Percentiles rank a stretch among this genome's conserved stretches.
Conservation (phyloP, 2,329 filamentous ascomycete species). For the Curvularia sp. region DNA sequence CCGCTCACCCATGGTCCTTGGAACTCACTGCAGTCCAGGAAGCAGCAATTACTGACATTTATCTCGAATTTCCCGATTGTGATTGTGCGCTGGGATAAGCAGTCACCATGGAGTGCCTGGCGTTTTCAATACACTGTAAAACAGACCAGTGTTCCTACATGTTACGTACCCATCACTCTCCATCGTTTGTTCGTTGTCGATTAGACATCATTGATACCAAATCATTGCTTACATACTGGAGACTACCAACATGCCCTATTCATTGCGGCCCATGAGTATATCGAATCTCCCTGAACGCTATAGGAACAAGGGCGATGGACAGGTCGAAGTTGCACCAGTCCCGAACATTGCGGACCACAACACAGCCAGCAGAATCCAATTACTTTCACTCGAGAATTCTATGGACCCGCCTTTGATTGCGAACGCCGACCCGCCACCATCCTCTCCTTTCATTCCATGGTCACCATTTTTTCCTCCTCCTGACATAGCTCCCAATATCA, state of each 20-base stretch:
- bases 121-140: neutral
- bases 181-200: neutral
- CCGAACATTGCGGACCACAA: neutral
- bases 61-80: constrained; percentile 1
- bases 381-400: neutral
- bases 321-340: neutral
- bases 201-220: neutral
- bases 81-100: neutral
- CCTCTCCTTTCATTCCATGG: neutral
- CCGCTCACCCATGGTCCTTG: neutral
- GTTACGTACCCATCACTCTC: neutral
- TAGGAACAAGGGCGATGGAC: neutral
- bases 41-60: constrained; percentile 2
- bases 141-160: neutral
- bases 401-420: neutral
- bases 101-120: neutral
- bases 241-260: constrained; percentile 6
- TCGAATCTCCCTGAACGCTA: constrained; percentile 9
- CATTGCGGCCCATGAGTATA: constrained; percentile 6
- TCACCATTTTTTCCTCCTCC: neutral
- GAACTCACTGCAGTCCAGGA: neutral
- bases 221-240: constrained; percentile 1
- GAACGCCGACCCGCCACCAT: neutral
- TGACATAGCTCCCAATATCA: neutral
- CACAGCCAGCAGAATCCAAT: neutral